Evolutionary conservation across 768 basidiomycete species (phyloP), one percentile per base, ranked within the genome.

Genomic region (Suillus weaverae): DNA sequence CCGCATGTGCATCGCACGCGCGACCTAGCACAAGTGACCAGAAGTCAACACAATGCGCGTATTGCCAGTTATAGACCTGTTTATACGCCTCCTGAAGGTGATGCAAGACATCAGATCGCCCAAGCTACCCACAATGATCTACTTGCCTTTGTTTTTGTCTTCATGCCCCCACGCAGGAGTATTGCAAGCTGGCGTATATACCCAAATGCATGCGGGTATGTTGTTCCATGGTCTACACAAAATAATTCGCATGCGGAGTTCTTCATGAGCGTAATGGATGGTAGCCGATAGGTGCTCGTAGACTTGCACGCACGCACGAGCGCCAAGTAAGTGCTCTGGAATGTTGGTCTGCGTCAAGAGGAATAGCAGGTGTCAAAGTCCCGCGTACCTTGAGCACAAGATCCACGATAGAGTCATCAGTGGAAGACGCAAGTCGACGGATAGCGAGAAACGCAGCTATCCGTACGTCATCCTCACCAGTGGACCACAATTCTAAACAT

Each of bases 31-130:
- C 94, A 48, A 93, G 83, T 46, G 87, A 85, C 97, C 97, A 99
- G 72, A 99, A 99, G 80, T 99, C 97, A 68, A 99, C 81, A 64
- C 89, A 93, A 75, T 99, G 97, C 3, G 90, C 91, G 69, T 90
- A 98, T 79, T 98, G 97, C 97, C 97, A 99, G 78, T 98, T 99
- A 79, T 99, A 97, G 26, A 99, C 97, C 70, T 91, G 89, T 75
- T 90, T 90, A 79, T 91, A 96, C 10, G 94, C 89, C 69, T 99
- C 95, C 90, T 94, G 63, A 20, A 13, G 48, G 54, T 30, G 39
- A 64, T 55, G 55, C 60, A 64, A 57, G 64, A 55, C 68, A 16
- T 68, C 9, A 65, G 64, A 22, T 20, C 11, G 26, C 5, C 18
- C 18, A 30, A 26, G 56, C 22, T 30, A 48, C 32, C 41, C 11